Percentiles rank a stretch among this genome's conserved stretches.
phyloP scores from a whole-genome alignment of 768 basidiomycete genomes.

The Suillus bovinus region DNA sequence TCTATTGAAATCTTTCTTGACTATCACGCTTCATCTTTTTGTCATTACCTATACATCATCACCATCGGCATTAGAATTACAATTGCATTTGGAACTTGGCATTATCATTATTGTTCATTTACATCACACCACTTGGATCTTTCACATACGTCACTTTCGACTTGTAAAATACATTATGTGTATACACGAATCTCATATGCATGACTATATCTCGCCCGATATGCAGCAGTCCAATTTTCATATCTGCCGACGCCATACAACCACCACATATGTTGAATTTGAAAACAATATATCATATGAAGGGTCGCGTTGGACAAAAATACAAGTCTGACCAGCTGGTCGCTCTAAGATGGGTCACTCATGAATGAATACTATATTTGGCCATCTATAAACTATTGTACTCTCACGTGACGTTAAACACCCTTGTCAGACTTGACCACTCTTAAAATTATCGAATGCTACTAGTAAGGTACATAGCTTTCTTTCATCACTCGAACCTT shows the following conservation, averaged over 20 bases:
- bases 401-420: not conserved
- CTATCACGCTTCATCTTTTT: not conserved
- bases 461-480: not conserved
- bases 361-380: too few relatives aligned
- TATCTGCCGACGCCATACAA: not conserved
- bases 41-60: not conserved
- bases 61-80: not conserved
- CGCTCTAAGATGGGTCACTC: too few relatives aligned
- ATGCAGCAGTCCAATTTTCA: not conserved
- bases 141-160: not conserved
- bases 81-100: not conserved
- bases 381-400: not conserved
- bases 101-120: not conserved
- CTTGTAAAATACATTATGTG: not conserved
- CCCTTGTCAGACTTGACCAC: not conserved
- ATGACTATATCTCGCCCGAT: not conserved
- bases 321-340: too few relatives aligned
- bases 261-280: not conserved
- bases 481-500: not conserved
- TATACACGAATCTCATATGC: not conserved
- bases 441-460: not conserved
- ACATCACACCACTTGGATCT: not conserved
- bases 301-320: too few relatives aligned
- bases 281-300: too few relatives aligned
- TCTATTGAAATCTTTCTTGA: not conserved